Evolutionary conservation across 164 flowering plant species (phyloP), one percentile per base, ranked within the genome.

Genomic region (Echeveria elegans): DNA sequence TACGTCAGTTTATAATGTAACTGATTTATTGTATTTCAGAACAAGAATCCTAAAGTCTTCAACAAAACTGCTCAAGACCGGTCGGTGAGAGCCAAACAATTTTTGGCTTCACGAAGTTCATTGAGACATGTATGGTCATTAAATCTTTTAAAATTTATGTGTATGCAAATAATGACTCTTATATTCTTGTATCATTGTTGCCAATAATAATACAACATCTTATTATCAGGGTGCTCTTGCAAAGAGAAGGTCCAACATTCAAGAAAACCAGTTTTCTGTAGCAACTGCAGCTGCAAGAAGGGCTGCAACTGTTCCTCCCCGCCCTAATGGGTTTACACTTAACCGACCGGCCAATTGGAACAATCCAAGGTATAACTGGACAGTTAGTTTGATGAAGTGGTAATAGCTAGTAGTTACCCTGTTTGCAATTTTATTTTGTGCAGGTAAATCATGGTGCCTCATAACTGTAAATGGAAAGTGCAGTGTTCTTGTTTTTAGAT

Each of bases 231-330:
- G 96, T 1, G 84, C 72, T 36, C 82, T 94, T 72, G 89, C 96
- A 40, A 82, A 81, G 69, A 86, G 85, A 73, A 91, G 99, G 79
- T 80, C 97, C 32, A 88, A 77, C 70, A 88, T 88, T 66, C 87
- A 82, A 66, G 84, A 76, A n/a, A 86, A 83, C 59, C 95, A 84
- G 68, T 91, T 91, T 74, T 88, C 97, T 58, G 50, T 87, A 63
- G 75, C 96, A 23, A 56, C 76, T 68, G 93, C 86, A 67, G 86
- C 69, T 81, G 96, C 97, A 40, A 72, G 79, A 74, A 91, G 83
- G 76, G 93, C 90, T 68, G 87, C 83, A 28, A 76, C 50, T 80
- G 83, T 80, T 75, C 88, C 93, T 66, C 5, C n/a, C 7, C 65
- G 43, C 16, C 65, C 24, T 34, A 34, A 63, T 19, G 65, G 43